phyloP scores from a whole-genome alignment of 2,329 filamentous ascomycete genomes.

The Sphaerulina vaccinii region DNA sequence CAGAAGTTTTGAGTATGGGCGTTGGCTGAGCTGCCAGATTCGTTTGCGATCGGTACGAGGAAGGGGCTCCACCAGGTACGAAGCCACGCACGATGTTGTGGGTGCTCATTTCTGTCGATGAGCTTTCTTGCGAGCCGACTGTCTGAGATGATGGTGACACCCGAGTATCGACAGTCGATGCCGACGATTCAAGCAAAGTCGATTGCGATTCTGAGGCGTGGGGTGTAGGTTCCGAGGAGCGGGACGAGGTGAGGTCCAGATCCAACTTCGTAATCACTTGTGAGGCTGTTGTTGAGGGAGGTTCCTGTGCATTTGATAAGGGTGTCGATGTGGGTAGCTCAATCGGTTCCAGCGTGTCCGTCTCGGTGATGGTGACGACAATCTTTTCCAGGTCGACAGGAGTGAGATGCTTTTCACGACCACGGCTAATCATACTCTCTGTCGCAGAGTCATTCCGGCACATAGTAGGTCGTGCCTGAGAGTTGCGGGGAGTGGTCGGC shows the following conservation, averaged over 20 bases:
- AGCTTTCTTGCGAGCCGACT: conserved; percentile 57
- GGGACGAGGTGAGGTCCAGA: conserved; percentile 42
- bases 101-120: conserved; percentile 59
- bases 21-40: conserved; percentile 57
- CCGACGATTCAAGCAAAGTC: conserved; percentile 53
- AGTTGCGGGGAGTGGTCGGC: conserved; percentile 53
- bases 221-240: conserved; percentile 3
- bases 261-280: conserved; percentile 40
- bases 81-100: conserved; percentile 83
- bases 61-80: conserved; percentile 70
- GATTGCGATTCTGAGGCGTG: conserved; percentile 23
- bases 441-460: conserved; percentile 68
- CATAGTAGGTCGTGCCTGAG: conserved; percentile 62
- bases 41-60: conserved; percentile 63
- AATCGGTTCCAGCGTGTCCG: conserved; percentile 64
- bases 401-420: conserved; percentile 84
- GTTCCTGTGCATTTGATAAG: conserved; percentile 14
- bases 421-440: conserved; percentile 61
- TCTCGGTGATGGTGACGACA: conserved; percentile 86
- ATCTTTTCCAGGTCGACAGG: conserved; percentile 90
- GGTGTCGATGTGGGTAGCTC: conserved; percentile 39
- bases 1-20: conserved; percentile 58
- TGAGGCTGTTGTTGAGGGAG: conserved; percentile 22
- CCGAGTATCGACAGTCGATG: conserved; percentile 54
- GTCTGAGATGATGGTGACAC: conserved; percentile 41